These are phyloP conservation scores for Cajanus cajan DNA, from an alignment of 306 rosid species.

Conservation along the genomic window DNA sequence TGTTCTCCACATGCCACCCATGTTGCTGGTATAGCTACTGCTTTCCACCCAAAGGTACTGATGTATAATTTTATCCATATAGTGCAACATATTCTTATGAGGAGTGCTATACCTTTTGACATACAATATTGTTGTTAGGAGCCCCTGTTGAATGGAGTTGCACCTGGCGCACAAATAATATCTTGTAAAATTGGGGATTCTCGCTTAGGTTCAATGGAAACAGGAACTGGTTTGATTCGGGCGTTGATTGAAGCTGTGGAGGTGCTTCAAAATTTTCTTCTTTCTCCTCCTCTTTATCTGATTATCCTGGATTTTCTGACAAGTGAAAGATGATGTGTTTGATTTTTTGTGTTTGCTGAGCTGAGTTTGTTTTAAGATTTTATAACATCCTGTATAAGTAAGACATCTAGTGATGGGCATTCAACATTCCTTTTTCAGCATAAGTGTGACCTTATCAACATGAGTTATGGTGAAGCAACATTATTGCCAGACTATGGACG, in stretches of 20 bases:
- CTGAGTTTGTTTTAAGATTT: background rate
- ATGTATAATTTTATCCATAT: slow-evolving; percentile 21
- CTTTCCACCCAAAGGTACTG: slow-evolving; percentile 90
- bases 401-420: slow-evolving; percentile 23
- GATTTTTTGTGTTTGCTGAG: background rate
- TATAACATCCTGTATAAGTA: slow-evolving; percentile 11
- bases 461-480: slow-evolving; percentile 96
- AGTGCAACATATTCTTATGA: background rate
- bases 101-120: slow-evolving; percentile 30
- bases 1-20: slow-evolving; percentile 95
- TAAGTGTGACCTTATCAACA: slow-evolving; percentile 91
- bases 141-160: slow-evolving; percentile 95
- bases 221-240: slow-evolving; percentile 95
- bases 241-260: slow-evolving; percentile 94
- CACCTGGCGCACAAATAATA: slow-evolving; percentile 96
- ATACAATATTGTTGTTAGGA: slow-evolving; percentile 54
- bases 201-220: slow-evolving; percentile 95
- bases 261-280: slow-evolving; percentile 47
- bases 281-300: slow-evolving; percentile 1
- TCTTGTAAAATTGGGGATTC: slow-evolving; percentile 98
- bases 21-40: slow-evolving; percentile 93
- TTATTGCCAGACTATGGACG: slow-evolving; percentile 96
- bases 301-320: slow-evolving; percentile 17
- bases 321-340: slow-evolving; percentile 15
- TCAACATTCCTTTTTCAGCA: slow-evolving; percentile 61